Conservation (phyloP, 1,284 basidiomycete genomes). For the Xanthoconium separans region DNA sequence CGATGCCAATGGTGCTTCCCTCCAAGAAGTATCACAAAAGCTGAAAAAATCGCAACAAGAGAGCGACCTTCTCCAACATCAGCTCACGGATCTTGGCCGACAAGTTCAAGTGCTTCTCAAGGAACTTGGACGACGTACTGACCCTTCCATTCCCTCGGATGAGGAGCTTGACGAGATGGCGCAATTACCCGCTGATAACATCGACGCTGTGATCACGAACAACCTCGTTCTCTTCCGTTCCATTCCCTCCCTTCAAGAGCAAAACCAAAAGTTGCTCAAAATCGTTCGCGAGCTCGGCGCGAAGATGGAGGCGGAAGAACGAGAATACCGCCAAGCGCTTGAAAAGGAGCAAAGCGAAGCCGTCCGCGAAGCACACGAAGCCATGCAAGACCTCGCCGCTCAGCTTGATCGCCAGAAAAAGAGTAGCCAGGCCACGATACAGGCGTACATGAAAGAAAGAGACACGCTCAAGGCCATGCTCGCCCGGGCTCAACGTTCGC, state of each 20-base stretch:
- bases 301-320: constrained; percentile 78
- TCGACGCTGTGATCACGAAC: constrained; percentile 83
- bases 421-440: constrained; percentile 67
- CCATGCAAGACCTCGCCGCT: constrained; percentile 76
- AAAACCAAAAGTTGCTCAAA: constrained; percentile 87
- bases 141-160: constrained; percentile 76
- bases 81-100: constrained; percentile 82
- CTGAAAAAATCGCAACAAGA: constrained; percentile 63
- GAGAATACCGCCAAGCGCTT: constrained; percentile 60
- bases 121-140: constrained; percentile 77
- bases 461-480: constrained; percentile 85
- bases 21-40: constrained; percentile 62
- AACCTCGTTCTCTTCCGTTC: constrained; percentile 88
- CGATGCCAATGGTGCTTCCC: constrained; percentile 50
- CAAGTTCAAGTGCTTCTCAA: constrained; percentile 83
- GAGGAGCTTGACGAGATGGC: constrained; percentile 60
- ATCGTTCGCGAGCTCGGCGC: constrained; percentile 79
- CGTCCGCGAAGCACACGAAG: constrained; percentile 83
- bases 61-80: constrained; percentile 69
- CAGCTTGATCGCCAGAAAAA: constrained; percentile 73
- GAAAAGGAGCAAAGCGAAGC: constrained; percentile 78
- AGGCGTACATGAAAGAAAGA: constrained; percentile 82
- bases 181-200: constrained; percentile 50
- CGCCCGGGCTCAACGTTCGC: constrained; percentile 41
- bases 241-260: constrained; percentile 78